phyloP scores from a whole-genome alignment of 306 rosid genomes.

The Alnus glutinosa region DNA sequence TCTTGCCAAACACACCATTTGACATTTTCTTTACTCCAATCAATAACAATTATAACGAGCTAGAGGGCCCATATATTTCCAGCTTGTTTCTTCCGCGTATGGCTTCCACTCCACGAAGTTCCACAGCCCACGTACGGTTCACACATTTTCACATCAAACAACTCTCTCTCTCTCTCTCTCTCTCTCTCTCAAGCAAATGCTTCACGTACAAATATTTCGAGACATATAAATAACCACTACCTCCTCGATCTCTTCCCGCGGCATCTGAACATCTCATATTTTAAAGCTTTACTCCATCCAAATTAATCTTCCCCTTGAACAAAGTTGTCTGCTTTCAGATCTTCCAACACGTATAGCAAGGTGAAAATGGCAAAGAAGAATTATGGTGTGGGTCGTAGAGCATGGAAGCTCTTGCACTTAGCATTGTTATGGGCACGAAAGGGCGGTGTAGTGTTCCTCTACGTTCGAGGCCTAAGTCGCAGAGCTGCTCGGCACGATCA shows the following conservation, averaged over 20 bases:
- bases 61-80: too few species aligned
- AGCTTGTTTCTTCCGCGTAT: too few species aligned
- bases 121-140: too few species aligned
- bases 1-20: too few species aligned
- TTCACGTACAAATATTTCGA: slow-evolving; percentile 1
- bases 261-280: background rate
- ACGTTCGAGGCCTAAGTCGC: slow-evolving; percentile 48
- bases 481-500: slow-evolving; percentile 4
- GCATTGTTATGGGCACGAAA: slow-evolving; percentile 81
- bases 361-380: slow-evolving; percentile 48
- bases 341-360: background rate
- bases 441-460: slow-evolving; percentile 51
- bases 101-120: too few species aligned
- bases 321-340: too few species aligned
- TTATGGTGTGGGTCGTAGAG: slow-evolving; percentile 37
- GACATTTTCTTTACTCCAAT: too few species aligned
- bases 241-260: background rate
- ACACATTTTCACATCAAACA: slow-evolving; percentile 6
- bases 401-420: slow-evolving; percentile 66
- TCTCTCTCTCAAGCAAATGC: background rate
- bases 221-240: background rate
- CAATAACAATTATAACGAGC: too few species aligned
- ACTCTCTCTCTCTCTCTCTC: background rate
- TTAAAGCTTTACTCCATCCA: background rate
- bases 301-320: background rate